Percentiles rank a stretch among this genome's conserved stretches.
Evolutionary conservation across 2,329 filamentous ascomycete genomes (phyloP).

Genomic region (Phaeophleospora eucalypticola): DNA sequence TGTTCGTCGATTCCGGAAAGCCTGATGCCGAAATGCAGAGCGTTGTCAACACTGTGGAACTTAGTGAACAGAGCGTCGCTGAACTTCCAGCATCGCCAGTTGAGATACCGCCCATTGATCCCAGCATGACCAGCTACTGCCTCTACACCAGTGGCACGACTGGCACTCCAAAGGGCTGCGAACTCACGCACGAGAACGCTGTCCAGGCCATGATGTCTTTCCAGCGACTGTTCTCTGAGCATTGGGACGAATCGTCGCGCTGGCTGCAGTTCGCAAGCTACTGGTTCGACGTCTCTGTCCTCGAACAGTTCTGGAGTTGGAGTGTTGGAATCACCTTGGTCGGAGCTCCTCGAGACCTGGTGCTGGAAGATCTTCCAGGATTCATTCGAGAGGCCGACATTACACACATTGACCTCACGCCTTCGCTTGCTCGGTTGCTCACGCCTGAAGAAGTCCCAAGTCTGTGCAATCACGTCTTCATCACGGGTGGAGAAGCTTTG

Average conservation of each 20-base stretch:
- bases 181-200: conserved; percentile 82
- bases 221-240: conserved; percentile 67
- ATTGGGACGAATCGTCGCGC: conserved; percentile 69
- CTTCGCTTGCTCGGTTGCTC: conserved; percentile 74
- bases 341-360: conserved; percentile 74
- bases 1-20: conserved; percentile 38
- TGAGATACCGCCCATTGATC: conserved; percentile 33
- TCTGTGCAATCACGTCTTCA: conserved; percentile 79
- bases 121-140: conserved; percentile 69
- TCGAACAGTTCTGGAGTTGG: conserved; percentile 97
- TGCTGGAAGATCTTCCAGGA: conserved; percentile 75
- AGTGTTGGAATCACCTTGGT: conserved; percentile 82
- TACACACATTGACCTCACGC: conserved; percentile 88
- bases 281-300: conserved; percentile 88
- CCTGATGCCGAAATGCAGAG: conserved; percentile 9
- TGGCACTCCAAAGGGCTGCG: conserved; percentile 79
- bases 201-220: conserved; percentile 89
- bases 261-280: conserved; percentile 94
- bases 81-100: conserved; percentile 31
- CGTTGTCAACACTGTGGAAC: conserved; percentile 9
- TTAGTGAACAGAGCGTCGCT: conserved; percentile 14
- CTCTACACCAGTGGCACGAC: conserved; percentile 87
- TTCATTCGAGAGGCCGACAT: conserved; percentile 69
- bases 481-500: conserved; percentile 83
- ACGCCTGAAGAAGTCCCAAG: conserved; percentile 76